Evolutionary conservation across 1,139 yeast species (phyloP).

Genomic region (Taiozyma sp.): DNA sequence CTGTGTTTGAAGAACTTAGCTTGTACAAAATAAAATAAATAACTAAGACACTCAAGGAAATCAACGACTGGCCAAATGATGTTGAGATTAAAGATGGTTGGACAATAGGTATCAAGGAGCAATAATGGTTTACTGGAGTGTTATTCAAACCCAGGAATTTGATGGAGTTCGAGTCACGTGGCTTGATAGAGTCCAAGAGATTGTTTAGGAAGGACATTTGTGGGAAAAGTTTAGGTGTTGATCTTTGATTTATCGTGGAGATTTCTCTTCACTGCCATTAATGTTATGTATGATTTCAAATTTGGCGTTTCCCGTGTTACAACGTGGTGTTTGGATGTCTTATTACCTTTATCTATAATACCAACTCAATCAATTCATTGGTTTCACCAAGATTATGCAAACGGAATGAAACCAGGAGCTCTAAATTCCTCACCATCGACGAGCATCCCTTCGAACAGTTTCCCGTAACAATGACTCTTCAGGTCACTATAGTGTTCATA

Average conservation of each 20-base stretch:
- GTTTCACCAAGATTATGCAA: neutral
- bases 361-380: no score
- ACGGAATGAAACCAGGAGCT: neutral
- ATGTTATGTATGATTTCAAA: neutral
- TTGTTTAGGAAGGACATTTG: neutral
- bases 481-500: conserved; percentile 50
- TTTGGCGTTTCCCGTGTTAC: neutral
- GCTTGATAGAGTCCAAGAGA: neutral
- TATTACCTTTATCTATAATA: neutral
- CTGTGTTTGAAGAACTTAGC: conserved; percentile 5
- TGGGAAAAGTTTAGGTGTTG: no score
- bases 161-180: neutral
- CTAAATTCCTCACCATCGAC: conserved; percentile 23
- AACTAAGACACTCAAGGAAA: conserved; percentile 9
- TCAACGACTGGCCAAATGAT: conserved; percentile 19
- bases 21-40: conserved; percentile 12
- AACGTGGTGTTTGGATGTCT: neutral
- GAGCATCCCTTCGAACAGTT: conserved; percentile 54
- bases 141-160: conserved; percentile 19
- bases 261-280: no score
- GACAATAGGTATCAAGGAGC: conserved; percentile 17
- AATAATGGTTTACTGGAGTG: conserved; percentile 21
- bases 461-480: conserved; percentile 43
- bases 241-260: no score
- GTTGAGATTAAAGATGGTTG: conserved; percentile 23